These are phyloP conservation scores for Phytophthora citricola DNA, from an alignment of 352 stramenopile species.

Conservation along the genomic window DNA sequence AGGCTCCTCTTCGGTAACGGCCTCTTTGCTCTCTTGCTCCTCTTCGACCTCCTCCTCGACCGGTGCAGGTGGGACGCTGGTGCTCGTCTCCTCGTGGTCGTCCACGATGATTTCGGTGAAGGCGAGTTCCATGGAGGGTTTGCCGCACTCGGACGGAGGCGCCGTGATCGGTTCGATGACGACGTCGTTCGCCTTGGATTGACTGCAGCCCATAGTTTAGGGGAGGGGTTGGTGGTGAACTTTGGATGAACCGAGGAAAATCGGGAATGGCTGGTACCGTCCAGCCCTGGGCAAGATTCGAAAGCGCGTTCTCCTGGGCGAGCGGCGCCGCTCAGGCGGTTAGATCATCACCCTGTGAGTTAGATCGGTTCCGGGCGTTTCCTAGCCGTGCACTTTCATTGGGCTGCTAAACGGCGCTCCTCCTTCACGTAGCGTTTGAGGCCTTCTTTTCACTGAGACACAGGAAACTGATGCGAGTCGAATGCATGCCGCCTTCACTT, in stretches of 20 bases:
- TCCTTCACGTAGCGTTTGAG: slow-evolving; percentile 19
- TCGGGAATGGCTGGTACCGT: slow-evolving; percentile 27
- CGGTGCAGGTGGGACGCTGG: slow-evolving; percentile 19
- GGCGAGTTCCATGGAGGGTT: slow-evolving; percentile 35
- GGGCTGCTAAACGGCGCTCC: slow-evolving; percentile 14
- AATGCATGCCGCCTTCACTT: slow-evolving; percentile 1
- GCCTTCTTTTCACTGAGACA: slow-evolving; percentile 26
- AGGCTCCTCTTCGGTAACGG: slow-evolving; percentile 18
- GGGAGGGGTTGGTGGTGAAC: background rate
- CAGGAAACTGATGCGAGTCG: slow-evolving; percentile 9
- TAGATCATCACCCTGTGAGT: slow-evolving; percentile 2
- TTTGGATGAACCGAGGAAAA: slow-evolving; percentile 26
- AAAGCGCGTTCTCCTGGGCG: background rate
- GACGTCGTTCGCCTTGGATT: slow-evolving; percentile 64
- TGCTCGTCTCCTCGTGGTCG: slow-evolving; percentile 29
- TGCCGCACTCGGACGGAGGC: slow-evolving; percentile 35
- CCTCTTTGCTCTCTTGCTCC: slow-evolving; percentile 5
- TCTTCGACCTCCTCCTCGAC: slow-evolving; percentile 23
- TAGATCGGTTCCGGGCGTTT: slow-evolving; percentile 3
- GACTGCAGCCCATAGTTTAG: slow-evolving; percentile 64
- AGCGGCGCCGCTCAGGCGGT: background rate
- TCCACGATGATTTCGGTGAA: slow-evolving; percentile 41
- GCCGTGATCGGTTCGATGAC: slow-evolving; percentile 44
- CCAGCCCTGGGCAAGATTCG: too few relatives aligned
- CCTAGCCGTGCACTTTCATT: slow-evolving; percentile 8